phyloP scores from a whole-genome alignment of 2,329 filamentous ascomycete genomes.

The Elsinoe batatas region DNA sequence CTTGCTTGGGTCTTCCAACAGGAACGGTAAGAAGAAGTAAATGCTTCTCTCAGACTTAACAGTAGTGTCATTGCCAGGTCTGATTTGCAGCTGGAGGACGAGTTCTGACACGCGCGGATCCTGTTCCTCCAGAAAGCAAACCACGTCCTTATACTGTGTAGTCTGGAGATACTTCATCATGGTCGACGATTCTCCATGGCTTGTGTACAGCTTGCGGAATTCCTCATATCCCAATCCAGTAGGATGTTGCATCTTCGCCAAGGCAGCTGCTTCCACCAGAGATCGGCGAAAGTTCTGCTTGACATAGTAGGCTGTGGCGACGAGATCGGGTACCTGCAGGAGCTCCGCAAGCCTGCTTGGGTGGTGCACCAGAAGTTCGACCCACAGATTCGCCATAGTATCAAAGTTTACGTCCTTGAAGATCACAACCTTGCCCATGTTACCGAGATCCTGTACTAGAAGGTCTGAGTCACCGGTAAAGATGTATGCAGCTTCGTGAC shows the following conservation, averaged over 20 bases:
- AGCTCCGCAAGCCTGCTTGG: constrained; percentile 36
- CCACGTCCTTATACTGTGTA: background rate
- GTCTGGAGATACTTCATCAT: background rate
- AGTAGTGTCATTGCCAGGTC: constrained; percentile 16
- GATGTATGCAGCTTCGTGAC: constrained; percentile 46
- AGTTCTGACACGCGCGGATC: constrained; percentile 45
- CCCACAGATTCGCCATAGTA: constrained; percentile 12
- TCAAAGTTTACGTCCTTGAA: constrained; percentile 51
- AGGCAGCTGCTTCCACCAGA: constrained; percentile 22
- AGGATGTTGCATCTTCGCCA: constrained; percentile 20
- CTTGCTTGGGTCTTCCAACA: constrained; percentile 41
- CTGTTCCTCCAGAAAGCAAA: constrained; percentile 12
- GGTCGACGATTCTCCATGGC: constrained; percentile 19
- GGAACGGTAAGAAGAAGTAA: constrained; percentile 54
- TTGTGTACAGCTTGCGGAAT: constrained; percentile 18
- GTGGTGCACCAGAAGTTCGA: constrained; percentile 27
- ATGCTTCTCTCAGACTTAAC: constrained; percentile 17
- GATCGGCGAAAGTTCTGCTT: constrained; percentile 24
- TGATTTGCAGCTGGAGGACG: constrained; percentile 34
- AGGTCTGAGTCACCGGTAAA: constrained; percentile 85
- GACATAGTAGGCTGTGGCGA: constrained; percentile 34
- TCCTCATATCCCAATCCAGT: constrained; percentile 20
- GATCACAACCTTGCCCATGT: constrained; percentile 53
- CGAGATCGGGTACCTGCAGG: constrained; percentile 34
- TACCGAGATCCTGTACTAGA: constrained; percentile 60